These are phyloP conservation scores for Candida lessepsii DNA, from an alignment of 805 yeast genomes.

Conservation along the genomic window DNA sequence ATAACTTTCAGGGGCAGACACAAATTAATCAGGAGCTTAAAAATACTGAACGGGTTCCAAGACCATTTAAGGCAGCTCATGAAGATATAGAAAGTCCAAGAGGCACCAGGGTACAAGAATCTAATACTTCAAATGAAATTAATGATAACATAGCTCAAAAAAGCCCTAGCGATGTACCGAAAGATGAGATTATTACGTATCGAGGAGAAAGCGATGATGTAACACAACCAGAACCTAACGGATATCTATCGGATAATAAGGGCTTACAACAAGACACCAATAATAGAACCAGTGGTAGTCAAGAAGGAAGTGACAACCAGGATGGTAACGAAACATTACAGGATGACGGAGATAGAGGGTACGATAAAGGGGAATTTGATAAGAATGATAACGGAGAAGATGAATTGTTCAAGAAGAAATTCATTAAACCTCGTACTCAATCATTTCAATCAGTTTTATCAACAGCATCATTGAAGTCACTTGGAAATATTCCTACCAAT, in stretches of 20 bases:
- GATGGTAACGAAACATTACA: neutral
- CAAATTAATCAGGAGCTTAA: constrained; percentile 1
- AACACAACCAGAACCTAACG: too few species aligned
- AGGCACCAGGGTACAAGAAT: neutral
- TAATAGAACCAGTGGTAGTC: too few species aligned
- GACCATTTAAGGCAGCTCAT: neutral
- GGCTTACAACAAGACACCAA: too few species aligned
- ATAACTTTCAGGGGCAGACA: neutral
- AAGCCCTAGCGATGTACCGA: too few species aligned
- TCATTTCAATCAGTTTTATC: constrained; percentile 45
- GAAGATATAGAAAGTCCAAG: neutral
- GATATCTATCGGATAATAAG: too few species aligned
- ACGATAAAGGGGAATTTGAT: neutral
- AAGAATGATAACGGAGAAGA: constrained; percentile 1
- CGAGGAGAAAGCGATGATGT: too few species aligned
- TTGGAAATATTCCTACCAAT: constrained; percentile 18
- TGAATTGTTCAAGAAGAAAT: constrained; percentile 35
- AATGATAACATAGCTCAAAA: too few species aligned
- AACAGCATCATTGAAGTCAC: constrained; percentile 41
- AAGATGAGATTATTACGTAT: too few species aligned
- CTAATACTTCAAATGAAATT: neutral
- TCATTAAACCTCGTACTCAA: constrained; percentile 38
- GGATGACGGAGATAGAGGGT: neutral
- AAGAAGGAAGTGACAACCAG: neutral
- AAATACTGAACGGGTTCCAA: neutral